phyloP scores from a whole-genome alignment of 2,329 filamentous ascomycete species.

The Penicillium sp. region DNA sequence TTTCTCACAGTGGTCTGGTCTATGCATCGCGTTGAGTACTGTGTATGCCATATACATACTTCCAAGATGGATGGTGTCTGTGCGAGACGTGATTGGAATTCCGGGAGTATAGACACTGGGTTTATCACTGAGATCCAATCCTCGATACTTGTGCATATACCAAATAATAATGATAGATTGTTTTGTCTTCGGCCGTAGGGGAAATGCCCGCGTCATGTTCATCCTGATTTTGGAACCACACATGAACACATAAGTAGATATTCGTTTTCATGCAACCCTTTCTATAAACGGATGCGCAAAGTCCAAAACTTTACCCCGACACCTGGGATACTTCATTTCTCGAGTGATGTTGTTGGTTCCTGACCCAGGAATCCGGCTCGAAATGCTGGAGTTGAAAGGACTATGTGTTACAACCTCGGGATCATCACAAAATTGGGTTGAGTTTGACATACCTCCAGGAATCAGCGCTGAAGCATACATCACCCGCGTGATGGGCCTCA shows the following conservation, averaged over 20 bases:
- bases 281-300: background rate
- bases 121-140: background rate
- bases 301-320: background rate
- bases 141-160: slow-evolving; percentile 10
- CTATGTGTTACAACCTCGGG: background rate
- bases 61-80: slow-evolving; percentile 45
- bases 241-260: background rate
- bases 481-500: slow-evolving; percentile 55
- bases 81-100: slow-evolving; percentile 49
- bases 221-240: background rate
- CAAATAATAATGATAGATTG: slow-evolving; percentile 13
- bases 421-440: background rate
- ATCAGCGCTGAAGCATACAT: slow-evolving; percentile 59
- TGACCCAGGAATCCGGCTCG: slow-evolving; percentile 36
- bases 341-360: slow-evolving; percentile 22
- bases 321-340: background rate
- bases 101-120: slow-evolving; percentile 34
- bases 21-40: slow-evolving; percentile 49
- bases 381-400: slow-evolving; percentile 32
- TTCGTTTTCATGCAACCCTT: background rate
- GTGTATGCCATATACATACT: slow-evolving; percentile 54
- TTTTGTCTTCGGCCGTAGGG: background rate
- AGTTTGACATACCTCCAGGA: slow-evolving; percentile 51
- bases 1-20: slow-evolving; percentile 47
- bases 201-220: background rate